Evolutionary conservation across 495 filamentous ascomycete genomes (phyloP), one percentile per base, ranked within the genome.

Genomic region (Podospora sp.): DNA sequence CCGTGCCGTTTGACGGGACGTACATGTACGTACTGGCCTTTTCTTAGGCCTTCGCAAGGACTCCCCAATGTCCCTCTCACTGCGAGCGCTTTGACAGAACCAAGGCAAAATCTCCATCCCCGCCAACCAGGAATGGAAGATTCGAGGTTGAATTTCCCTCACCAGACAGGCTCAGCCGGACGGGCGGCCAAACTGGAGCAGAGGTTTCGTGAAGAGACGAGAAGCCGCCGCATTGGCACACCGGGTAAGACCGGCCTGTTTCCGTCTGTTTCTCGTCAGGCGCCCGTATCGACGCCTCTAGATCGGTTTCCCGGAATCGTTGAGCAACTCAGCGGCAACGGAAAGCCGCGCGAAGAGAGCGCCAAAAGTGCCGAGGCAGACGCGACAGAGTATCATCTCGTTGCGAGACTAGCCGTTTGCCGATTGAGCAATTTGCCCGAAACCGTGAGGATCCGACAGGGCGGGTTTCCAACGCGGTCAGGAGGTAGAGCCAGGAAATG

Each of bases 81-180:
- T 55, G 52, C 52, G 52, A 26, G 24, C 52, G 52, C 52, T 55
- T 55, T 55, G 52, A 55, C 52, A 55, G 26, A 59, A 59, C 24
- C 56, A 33, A 29, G 56, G 56, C 56, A 59, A 27, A 29, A 11
- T 2, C 56, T 6, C 25, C 52, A 55, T 24, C 7, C 14, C 52
- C 21, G 14, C 52, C 20, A 55, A 46, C 40, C 40, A 46, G 16
- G 40, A 11, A 33, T 59, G 25, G 25, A 59, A 59, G 2, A 22
- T 9, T 33, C 56, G 26, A 33, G 56, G 24, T 35, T 22, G 26
- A 59, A 29, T 59, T 59, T 35, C 56, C 56, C 26, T 55, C 20
- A 55, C 52, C 20, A 26, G 20, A 22, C 7, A 22, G 24, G 52
- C n/a, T 2, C 16, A 14, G 40, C 40, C 40, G 40, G 40, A 11